Evolutionary conservation across 1,284 basidiomycete species (phyloP), one percentile per base, ranked within the genome.

Genomic region (Pseudozyma sp.): DNA sequence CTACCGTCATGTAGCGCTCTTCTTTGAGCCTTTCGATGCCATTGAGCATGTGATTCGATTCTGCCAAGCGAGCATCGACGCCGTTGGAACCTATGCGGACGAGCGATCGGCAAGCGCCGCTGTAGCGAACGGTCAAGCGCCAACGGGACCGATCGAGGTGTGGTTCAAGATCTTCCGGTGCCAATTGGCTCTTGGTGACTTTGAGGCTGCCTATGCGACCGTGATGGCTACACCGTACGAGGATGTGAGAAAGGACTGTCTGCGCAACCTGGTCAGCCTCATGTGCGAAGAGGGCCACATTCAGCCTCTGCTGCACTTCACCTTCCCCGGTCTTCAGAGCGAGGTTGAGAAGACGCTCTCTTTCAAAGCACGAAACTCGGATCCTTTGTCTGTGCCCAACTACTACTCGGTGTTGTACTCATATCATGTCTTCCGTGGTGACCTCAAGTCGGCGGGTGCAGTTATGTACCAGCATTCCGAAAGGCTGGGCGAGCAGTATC

Each of bases 361-460:
- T 44, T 98, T 97, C 88, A 97, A 97, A 86, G 94, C 94, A 11
- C 90, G 95, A 69, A 97, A 98, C 85, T 92, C 92, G 19, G 93
- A 98, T 86, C 94, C 96, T 49, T 89, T 93, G 55, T 87, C 91
- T 45, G 89, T 88, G 47, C 95, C 95, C 0, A 92, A 92, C 83
- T 99, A 97, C 87, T 93, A 94, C 53, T 89, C 91, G 77, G 93
- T 99, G 63, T 87, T 99, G n/a, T 97, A 98, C 87, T 92, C 94
- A 52, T 99, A 95, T 56, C 78, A 83, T 49, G 50, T 81, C n/a
- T 72, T 76, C 44, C 77, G 82, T 13, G 81, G 83, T 38, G 83
- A 85, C 72, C 72, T 82, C 62, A 85, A 84, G 48, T 82, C 77
- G 60, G 84, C 82, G 9, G 82, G 79, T 11, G 80, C 83, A 13